Evolutionary conservation across 768 basidiomycete species (phyloP).

Genomic region (Lyophyllum shimeji): DNA sequence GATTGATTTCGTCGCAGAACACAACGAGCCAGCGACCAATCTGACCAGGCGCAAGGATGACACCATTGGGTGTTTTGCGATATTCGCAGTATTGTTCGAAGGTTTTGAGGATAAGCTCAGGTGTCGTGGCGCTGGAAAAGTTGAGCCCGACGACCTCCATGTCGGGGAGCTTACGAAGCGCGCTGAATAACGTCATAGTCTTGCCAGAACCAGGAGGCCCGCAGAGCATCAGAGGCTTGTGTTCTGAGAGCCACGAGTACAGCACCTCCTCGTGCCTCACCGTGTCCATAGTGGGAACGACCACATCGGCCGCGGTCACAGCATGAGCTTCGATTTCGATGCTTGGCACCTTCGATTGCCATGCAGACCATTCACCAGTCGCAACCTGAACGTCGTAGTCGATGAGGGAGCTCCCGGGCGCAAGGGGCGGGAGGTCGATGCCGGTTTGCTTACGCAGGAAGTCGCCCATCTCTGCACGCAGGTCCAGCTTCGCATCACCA

Average conservation of each 20-base stretch:
- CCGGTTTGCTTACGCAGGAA: constrained; percentile 83
- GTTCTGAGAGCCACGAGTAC: constrained; percentile 98
- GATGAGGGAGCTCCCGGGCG: constrained; percentile 79
- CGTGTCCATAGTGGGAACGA: constrained; percentile 98
- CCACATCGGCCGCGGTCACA: constrained; percentile 93
- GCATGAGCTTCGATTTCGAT: constrained; percentile 97
- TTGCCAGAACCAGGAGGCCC: constrained; percentile 99
- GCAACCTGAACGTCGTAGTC: constrained; percentile 92
- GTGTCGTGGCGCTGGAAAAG: constrained; percentile 98
- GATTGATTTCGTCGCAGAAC: constrained; percentile 99
- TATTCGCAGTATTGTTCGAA: constrained; percentile 99
- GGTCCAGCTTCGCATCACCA: constrained; percentile 90
- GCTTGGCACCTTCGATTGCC: constrained; percentile 89
- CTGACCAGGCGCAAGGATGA: constrained; percentile 89
- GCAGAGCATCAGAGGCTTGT: constrained; percentile 97
- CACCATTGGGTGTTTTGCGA: constrained; percentile 97
- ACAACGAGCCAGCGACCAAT: constrained; percentile 98
- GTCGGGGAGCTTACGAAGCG: constrained; percentile 93
- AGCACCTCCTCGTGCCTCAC: constrained; percentile 98
- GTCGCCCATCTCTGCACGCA: constrained; percentile 87
- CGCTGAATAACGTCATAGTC: constrained; percentile 99
- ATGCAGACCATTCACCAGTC: constrained; percentile 85
- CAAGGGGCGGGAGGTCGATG: constrained; percentile 82
- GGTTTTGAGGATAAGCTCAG: constrained; percentile 97
- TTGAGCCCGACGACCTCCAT: constrained; percentile 99